Conservation (phyloP, 2,329 filamentous ascomycete genomes). For the Exophiala calicioides region DNA sequence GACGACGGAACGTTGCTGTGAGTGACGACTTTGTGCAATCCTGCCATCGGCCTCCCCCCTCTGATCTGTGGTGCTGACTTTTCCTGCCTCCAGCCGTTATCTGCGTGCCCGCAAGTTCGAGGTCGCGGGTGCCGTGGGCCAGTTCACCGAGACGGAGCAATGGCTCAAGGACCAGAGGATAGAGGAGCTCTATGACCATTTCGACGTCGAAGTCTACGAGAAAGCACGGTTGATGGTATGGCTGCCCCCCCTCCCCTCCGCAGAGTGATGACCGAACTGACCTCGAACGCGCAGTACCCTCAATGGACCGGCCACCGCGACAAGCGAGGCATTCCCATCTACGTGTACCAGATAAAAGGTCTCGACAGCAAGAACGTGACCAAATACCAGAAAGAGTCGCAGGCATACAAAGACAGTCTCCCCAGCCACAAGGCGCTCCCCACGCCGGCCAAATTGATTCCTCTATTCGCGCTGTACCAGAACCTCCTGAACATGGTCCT, state of each 20-base stretch:
- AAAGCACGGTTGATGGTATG: slow-evolving; percentile 69
- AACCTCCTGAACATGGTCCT: slow-evolving; percentile 85
- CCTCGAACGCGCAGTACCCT: slow-evolving; percentile 45
- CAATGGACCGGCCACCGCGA: slow-evolving; percentile 94
- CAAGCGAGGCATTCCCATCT: slow-evolving; percentile 86
- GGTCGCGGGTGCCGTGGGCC: slow-evolving; percentile 72
- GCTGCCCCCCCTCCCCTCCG: slow-evolving; percentile 10
- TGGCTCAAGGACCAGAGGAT: slow-evolving; percentile 82
- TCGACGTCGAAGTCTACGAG: slow-evolving; percentile 83
- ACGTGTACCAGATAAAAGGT: slow-evolving; percentile 82
- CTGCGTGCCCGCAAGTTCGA: slow-evolving; percentile 82
- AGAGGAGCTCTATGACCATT: slow-evolving; percentile 78
- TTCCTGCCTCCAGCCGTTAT: slow-evolving; percentile 67
- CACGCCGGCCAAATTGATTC: slow-evolving; percentile 71
- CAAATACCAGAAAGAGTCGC: slow-evolving; percentile 69
- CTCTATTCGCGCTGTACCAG: slow-evolving; percentile 90
- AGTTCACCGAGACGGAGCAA: slow-evolving; percentile 85
- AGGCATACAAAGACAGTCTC: slow-evolving; percentile 34
- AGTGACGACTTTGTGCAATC: slow-evolving; percentile 23
- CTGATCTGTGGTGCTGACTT: slow-evolving; percentile 18
- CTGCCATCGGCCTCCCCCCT: neutral
- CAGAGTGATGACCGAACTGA: neutral
- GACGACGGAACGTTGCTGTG: slow-evolving; percentile 53
- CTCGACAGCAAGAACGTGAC: slow-evolving; percentile 80
- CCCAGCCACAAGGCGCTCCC: slow-evolving; percentile 58